These are phyloP conservation scores for Hemileia vastatrix DNA, from an alignment of 1,284 basidiomycete genomes.

Conservation along the genomic window DNA sequence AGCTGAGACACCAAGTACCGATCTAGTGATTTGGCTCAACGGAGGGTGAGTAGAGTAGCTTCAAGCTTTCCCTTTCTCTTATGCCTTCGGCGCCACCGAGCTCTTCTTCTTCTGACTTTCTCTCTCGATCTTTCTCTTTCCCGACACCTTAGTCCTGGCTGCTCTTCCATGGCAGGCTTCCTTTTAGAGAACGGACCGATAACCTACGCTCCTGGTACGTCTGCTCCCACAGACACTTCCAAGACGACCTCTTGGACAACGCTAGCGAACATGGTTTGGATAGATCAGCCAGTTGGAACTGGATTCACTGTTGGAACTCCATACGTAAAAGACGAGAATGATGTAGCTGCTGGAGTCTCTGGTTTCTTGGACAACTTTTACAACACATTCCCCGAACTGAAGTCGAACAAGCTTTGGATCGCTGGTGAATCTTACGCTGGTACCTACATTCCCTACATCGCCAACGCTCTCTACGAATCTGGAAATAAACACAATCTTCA, in stretches of 20 bases:
- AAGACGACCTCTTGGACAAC: slow-evolving; percentile 1
- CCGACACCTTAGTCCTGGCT: slow-evolving; percentile 5
- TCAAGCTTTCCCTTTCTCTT: neutral
- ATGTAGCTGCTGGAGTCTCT: neutral
- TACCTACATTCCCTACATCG: neutral
- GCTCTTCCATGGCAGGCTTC: slow-evolving; percentile 6
- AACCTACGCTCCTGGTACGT: neutral
- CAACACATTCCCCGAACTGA: slow-evolving; percentile 7
- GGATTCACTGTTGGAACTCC: slow-evolving; percentile 2
- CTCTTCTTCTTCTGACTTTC: neutral
- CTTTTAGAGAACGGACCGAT: slow-evolving; percentile 7
- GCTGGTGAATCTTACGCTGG: slow-evolving; percentile 6
- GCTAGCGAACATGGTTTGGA: slow-evolving; percentile 1
- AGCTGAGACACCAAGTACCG: too few species aligned
- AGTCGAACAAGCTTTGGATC: slow-evolving; percentile 3
- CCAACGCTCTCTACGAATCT: neutral
- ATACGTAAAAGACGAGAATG: neutral
- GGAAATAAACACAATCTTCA: too few species aligned
- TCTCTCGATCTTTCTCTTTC: neutral
- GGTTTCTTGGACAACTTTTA: neutral
- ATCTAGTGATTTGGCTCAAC: too few species aligned
- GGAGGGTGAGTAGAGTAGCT: neutral
- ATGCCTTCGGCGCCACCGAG: neutral
- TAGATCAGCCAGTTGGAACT: slow-evolving; percentile 15
- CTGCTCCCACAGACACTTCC: neutral